Conservation (phyloP, 2,329 filamentous ascomycete species). For the Diaporthe sp. region DNA sequence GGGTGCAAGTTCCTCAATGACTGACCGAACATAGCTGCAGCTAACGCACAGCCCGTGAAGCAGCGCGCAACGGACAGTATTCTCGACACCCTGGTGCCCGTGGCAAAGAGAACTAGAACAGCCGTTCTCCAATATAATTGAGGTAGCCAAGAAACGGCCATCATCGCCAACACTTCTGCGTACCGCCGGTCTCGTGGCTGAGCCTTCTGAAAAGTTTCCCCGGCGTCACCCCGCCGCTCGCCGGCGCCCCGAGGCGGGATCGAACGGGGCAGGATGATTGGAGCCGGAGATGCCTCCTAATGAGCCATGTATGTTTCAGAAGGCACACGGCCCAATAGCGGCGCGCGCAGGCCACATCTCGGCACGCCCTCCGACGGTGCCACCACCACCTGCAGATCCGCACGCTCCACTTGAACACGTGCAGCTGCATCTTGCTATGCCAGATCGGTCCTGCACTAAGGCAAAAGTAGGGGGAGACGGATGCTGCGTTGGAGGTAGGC, state of each 20-base stretch:
- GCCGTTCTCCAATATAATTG: neutral
- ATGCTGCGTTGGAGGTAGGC: neutral
- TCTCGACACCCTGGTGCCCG: neutral
- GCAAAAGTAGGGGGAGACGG: constrained; percentile 9
- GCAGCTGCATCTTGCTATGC: constrained; percentile 33
- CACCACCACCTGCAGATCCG: constrained; percentile 25
- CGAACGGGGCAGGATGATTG: constrained; percentile 34
- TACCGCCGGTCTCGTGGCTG: constrained; percentile 27
- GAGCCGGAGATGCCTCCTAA: constrained; percentile 31
- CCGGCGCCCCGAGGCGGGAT: constrained; percentile 31
- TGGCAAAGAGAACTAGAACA: neutral
- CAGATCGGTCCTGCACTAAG: constrained; percentile 27
- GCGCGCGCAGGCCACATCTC: constrained; percentile 29
- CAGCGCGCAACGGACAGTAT: constrained; percentile 5
- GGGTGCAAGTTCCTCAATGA: neutral
- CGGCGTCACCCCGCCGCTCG: constrained; percentile 19
- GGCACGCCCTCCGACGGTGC: constrained; percentile 33
- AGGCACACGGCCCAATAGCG: constrained; percentile 30
- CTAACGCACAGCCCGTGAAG: constrained; percentile 17
- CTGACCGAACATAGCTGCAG: constrained; percentile 13
- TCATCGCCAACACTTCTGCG: neutral
- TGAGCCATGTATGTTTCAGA: constrained; percentile 33
- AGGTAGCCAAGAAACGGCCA: constrained; percentile 5
- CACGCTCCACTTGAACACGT: constrained; percentile 22
- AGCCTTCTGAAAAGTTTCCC: constrained; percentile 10